phyloP scores from a whole-genome alignment of 2,329 filamentous ascomycete genomes.

The Neofusicoccum laricinum region DNA sequence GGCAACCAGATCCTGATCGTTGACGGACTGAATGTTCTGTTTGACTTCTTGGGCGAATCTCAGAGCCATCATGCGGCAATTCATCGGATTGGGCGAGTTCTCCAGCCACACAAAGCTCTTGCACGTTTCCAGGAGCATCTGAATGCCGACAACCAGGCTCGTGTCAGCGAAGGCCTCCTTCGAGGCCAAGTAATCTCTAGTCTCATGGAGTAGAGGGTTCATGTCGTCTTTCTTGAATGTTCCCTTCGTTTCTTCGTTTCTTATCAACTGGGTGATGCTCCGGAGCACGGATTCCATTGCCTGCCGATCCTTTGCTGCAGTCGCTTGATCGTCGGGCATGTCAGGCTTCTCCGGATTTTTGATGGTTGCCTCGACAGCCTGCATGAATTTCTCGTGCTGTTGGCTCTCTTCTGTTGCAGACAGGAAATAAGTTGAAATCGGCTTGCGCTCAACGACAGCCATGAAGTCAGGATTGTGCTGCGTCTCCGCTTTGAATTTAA shows the following conservation, averaged over 20 bases:
- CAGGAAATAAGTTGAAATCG: background rate
- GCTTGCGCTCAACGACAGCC: background rate
- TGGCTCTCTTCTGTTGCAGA: background rate
- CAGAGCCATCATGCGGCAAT: constrained; percentile 8
- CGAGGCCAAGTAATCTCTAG: background rate
- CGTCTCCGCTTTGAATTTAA: background rate
- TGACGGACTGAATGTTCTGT: background rate
- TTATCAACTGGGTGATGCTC: background rate
- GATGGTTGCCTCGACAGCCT: background rate
- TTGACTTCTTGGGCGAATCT: constrained; percentile 2
- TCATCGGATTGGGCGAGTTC: background rate
- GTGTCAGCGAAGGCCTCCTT: background rate
- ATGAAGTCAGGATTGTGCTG: background rate
- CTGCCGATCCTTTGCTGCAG: background rate
- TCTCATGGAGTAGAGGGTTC: background rate
- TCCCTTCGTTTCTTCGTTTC: background rate
- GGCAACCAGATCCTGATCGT: background rate
- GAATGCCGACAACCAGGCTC: background rate
- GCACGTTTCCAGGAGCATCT: background rate
- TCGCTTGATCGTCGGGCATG: background rate
- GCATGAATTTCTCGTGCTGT: background rate
- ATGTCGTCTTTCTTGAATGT: background rate
- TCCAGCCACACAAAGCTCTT: constrained; percentile 2
- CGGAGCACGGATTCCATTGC: background rate
- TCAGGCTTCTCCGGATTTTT: background rate